Evolutionary conservation across 345 rosid species (phyloP).

Genomic region (Physaria fendleri): DNA sequence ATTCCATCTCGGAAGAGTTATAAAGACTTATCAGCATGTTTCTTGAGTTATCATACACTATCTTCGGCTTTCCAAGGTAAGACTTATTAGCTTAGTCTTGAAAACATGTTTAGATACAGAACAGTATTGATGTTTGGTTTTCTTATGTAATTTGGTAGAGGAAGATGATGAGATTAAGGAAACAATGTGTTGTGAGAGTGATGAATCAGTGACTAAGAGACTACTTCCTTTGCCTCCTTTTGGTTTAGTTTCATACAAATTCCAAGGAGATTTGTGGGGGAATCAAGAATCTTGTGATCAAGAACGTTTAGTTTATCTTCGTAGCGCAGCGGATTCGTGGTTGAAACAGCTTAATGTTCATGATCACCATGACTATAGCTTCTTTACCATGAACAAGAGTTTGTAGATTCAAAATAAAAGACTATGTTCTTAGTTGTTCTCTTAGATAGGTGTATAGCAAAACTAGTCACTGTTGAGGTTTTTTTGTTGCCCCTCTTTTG

Average conservation of each 20-base stretch:
- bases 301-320: slow-evolving; percentile 37
- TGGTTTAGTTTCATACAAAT: slow-evolving; percentile 58
- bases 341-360: slow-evolving; percentile 60
- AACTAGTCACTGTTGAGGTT: not conserved
- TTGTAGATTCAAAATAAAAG: slow-evolving; percentile 7
- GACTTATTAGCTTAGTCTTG: not conserved
- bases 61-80: slow-evolving; percentile 77
- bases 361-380: slow-evolving; percentile 57
- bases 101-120: not conserved
- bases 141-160: slow-evolving; percentile 29
- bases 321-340: slow-evolving; percentile 72
- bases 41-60: slow-evolving; percentile 69
- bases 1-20: slow-evolving; percentile 47
- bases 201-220: slow-evolving; percentile 5
- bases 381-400: slow-evolving; percentile 34
- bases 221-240: slow-evolving; percentile 51
- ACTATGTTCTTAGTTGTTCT: not conserved
- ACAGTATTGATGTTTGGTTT: slow-evolving; percentile 1
- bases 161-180: slow-evolving; percentile 28
- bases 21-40: slow-evolving; percentile 65
- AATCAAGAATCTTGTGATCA: slow-evolving; percentile 36
- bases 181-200: slow-evolving; percentile 24
- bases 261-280: slow-evolving; percentile 67
- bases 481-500: not conserved
- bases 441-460: slow-evolving; percentile 1